Evolutionary conservation across 2,329 filamentous ascomycete genomes (phyloP), one percentile per base, ranked within the genome.

Genomic region (Trichoderma sp.): DNA sequence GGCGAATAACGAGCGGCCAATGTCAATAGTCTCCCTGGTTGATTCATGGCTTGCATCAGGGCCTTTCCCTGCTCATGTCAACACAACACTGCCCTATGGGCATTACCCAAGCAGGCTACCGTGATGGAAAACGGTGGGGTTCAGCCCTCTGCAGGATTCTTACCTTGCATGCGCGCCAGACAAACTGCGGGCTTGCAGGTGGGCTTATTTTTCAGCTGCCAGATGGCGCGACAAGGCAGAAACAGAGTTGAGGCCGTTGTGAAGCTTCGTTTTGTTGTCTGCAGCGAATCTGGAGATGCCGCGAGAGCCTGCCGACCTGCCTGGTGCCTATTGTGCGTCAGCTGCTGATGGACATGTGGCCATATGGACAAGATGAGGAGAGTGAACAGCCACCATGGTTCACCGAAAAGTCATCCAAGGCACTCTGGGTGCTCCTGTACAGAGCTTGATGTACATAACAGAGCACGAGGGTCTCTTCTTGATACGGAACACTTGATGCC

Each of bases 121-220:
- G 48, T 39, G 45, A 39, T 39, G 54, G 32, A 17, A 53, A 42
- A 64, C 54, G 60, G 60, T 42, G 60, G 60, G 60, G 60, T 54
- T 42, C 35, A 39, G 60, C 60, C 59, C 48, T 64, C 50, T 64
- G 60, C 48, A 64, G 48, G 60, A 64, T 54, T 54, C 48, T 64
- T 22, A 32, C 50, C 34, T 42, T 32, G 48, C 48, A 42, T 52
- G 27, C 27, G 37, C 25, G 37, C 57, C 39, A 48, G 19, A 42
- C 56, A 58, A 29, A 58, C 35, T 58, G 27, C 10, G 57, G 10
- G 45, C 10, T 45, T 19, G 57, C n/a, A 59, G 32, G 25, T 63
- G 29, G 45, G 59, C 45, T 52, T 52, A 63, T 37, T 27, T 29
- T 45, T 29, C 22, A 52, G 45, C 32, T 52, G 34, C 22, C 22